Conservation (phyloP, 2,329 filamentous ascomycete species). For the Hypoxylon sp. region DNA sequence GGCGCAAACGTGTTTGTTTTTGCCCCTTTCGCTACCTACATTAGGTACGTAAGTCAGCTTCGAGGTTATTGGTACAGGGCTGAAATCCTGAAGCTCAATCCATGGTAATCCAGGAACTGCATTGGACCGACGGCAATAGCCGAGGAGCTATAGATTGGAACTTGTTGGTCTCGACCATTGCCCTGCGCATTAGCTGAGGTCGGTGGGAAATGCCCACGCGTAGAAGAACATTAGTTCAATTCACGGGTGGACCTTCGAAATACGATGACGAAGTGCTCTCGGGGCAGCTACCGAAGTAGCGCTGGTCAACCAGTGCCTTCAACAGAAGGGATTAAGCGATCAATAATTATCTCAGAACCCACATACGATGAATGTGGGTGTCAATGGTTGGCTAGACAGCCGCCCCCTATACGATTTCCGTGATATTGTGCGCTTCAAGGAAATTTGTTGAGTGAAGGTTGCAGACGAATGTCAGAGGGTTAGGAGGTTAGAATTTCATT, state of each 20-base stretch:
- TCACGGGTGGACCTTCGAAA: neutral
- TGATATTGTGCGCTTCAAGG: neutral
- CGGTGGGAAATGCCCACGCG: neutral
- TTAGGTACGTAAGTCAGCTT: conserved; percentile 3
- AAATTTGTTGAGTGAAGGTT: conserved; percentile 21
- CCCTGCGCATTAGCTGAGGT: conserved; percentile 21
- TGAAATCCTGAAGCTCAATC: conserved; percentile 6
- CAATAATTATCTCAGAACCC: conserved; percentile 4
- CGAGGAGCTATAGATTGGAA: conserved; percentile 19
- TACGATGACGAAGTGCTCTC: neutral
- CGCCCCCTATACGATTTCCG: conserved; percentile 16
- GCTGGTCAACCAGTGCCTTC: neutral
- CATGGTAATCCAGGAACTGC: conserved; percentile 9
- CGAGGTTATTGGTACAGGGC: conserved; percentile 18
- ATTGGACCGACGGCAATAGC: conserved; percentile 5
- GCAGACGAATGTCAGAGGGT: neutral
- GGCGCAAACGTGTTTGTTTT: conserved; percentile 21
- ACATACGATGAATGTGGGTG: neutral
- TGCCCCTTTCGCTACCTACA: neutral
- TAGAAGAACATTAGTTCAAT: conserved; percentile 2
- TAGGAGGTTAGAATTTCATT: neutral
- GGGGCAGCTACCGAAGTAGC: conserved; percentile 6
- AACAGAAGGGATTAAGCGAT: conserved; percentile 17
- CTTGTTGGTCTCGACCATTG: conserved; percentile 35
- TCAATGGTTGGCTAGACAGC: conserved; percentile 20